Percentiles rank a stretch among this genome's conserved stretches.
phyloP scores from a whole-genome alignment of 169 alveolate species.

The Cytauxzoon felis region DNA sequence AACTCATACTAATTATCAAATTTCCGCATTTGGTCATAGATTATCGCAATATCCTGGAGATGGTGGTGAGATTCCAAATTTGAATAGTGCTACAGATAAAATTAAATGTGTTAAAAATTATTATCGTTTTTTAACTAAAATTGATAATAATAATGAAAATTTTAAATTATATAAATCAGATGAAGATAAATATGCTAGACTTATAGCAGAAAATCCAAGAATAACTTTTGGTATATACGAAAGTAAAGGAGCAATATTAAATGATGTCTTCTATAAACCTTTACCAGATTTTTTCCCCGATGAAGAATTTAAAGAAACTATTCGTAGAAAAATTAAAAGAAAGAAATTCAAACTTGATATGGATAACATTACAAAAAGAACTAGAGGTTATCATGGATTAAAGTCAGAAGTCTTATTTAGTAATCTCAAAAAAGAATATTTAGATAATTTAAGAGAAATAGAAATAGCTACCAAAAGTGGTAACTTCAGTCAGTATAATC shows the following conservation, averaged over 20 bases:
- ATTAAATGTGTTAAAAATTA: conserved; percentile 17
- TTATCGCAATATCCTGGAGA: conserved; percentile 55
- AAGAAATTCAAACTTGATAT: background rate
- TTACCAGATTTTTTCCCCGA: background rate
- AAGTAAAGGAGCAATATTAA: conserved; percentile 17
- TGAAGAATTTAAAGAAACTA: conserved; percentile 15
- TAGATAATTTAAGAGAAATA: conserved; percentile 28
- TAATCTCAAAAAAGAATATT: conserved; percentile 2
- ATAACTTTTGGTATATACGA: conserved; percentile 35
- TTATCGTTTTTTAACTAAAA: background rate
- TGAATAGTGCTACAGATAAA: conserved; percentile 1
- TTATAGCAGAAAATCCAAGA: conserved; percentile 15
- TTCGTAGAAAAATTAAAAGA: conserved; percentile 9
- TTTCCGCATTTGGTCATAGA: conserved; percentile 23
- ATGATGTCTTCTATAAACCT: conserved; percentile 7
- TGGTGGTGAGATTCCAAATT: conserved; percentile 48
- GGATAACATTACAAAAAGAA: conserved; percentile 12
- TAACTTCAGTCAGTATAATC: conserved; percentile 4
- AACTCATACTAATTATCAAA: background rate
- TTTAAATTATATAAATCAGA: background rate
- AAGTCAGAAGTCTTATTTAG: conserved; percentile 24
- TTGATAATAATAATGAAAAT: background rate
- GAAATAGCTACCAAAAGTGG: conserved; percentile 50
- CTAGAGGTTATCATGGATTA: conserved; percentile 43
- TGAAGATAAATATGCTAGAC: background rate